phyloP scores from a whole-genome alignment of 805 yeast genomes.

The Sungouiella blattae region DNA sequence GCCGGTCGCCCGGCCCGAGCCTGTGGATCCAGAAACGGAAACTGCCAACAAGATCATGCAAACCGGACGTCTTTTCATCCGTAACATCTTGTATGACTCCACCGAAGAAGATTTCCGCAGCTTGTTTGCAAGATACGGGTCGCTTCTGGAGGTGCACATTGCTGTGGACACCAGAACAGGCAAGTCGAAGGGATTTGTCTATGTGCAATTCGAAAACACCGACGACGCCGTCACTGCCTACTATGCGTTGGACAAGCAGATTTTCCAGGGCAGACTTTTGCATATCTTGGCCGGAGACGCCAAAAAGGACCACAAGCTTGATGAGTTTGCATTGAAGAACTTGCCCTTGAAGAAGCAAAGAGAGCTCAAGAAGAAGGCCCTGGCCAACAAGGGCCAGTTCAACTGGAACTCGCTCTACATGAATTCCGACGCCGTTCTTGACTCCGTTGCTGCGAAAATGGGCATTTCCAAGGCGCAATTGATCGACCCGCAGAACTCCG shows the following conservation, averaged over 20 bases:
- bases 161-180: constrained; percentile 91
- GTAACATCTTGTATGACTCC: constrained; percentile 80
- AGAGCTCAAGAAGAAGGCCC: constrained; percentile 76
- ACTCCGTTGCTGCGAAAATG: constrained; percentile 78
- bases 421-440: constrained; percentile 89
- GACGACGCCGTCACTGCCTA: constrained; percentile 77
- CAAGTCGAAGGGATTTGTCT: constrained; percentile 89
- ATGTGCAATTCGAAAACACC: constrained; percentile 65
- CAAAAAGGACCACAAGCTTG: constrained; percentile 77
- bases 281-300: constrained; percentile 85
- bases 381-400: constrained; percentile 82
- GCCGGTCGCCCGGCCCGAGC: constrained; percentile 13
- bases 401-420: constrained; percentile 93
- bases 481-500: constrained; percentile 81
- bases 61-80: constrained; percentile 81
- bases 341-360: constrained; percentile 89
- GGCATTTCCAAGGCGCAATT: constrained; percentile 82
- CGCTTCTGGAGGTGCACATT: constrained; percentile 82
- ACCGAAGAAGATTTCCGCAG: constrained; percentile 72
- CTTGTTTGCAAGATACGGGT: constrained; percentile 67
- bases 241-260: constrained; percentile 72
- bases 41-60: constrained; percentile 49
- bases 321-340: constrained; percentile 87
- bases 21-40: constrained; percentile 41
- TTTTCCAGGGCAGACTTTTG: constrained; percentile 89